Percentiles rank a stretch among this genome's conserved stretches.
These are phyloP conservation scores for Fusarium begoniae DNA, from an alignment of 2,329 filamentous ascomycete genomes.

Conservation along the genomic window DNA sequence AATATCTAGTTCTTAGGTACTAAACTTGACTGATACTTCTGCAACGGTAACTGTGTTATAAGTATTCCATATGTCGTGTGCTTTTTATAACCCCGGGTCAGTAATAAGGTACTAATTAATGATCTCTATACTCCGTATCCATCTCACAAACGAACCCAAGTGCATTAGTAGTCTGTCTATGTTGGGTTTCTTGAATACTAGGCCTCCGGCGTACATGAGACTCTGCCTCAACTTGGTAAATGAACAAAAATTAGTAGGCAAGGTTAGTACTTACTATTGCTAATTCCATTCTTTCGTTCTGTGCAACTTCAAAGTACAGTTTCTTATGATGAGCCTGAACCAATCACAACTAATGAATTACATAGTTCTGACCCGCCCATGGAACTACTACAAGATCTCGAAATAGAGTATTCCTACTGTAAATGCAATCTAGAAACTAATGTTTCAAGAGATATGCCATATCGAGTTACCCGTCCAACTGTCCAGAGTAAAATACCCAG, in stretches of 20 bases:
- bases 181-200: not conserved
- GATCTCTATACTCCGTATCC: not conserved
- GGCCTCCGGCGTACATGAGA: not conserved
- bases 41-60: not conserved
- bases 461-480: not conserved
- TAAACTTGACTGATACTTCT: not conserved
- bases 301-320: not conserved
- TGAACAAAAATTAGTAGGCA: not conserved
- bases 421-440: not conserved
- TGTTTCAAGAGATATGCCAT: not conserved
- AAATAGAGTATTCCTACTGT: not conserved
- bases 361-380: not conserved
- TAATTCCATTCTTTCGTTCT: not conserved
- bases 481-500: not conserved
- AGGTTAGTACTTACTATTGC: not conserved
- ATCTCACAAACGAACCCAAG: not conserved
- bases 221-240: not conserved
- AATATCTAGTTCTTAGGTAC: not conserved
- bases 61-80: not conserved
- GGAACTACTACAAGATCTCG: not conserved
- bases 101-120: no score
- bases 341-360: constrained; percentile 8
- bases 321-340: not conserved
- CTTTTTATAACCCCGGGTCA: not conserved
- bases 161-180: not conserved